Base-by-base conservation (phyloP, 2,329 filamentous ascomycete genomes). In the Colletotrichum euphorbiae region DNA sequence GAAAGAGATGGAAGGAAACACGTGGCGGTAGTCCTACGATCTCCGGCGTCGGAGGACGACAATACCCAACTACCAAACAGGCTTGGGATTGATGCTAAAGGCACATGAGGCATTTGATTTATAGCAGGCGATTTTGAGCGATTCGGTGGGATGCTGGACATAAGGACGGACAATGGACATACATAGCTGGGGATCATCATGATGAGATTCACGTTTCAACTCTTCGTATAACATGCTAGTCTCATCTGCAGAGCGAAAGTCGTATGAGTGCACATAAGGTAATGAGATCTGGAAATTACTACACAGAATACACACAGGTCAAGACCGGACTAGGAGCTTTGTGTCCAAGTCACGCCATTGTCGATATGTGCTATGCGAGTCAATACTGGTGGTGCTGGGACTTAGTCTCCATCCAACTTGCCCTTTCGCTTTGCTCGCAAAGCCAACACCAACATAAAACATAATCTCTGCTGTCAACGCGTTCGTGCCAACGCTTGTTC, bases 41-140 rank as follows among this genome's bases (percentile, higher is more conserved):
- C 28, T 69, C 70, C 51, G 70, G 70, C 17, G 70, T 71, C 48
- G 59, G 63, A 8, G 70, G 70, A 6, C 55, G 70, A 31, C 68
- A 69, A 62, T 71, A 71, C 54, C 70, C 70, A 38, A 62, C 60
- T 17, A 60, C 64, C 6, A 60, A 66, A 28, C 68, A 66, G 56
- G 55, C 57, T 13, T 67, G 70, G 70, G 63, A 54, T 38, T 71
- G 40, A 69, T 50, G 3, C n/a, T 9, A 15, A 45, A 28, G 28
- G 6, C 6, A 38, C 21, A 38, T 6, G 48, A 43, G 6, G 46
- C 42, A 55, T 40, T 7, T 28, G 33, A 9, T 17, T 40, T 36
- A n/a, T 6, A 62, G 63, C 51, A 24, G 67, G 56, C 19, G 21
- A 21, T 45, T 45, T 57, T 51, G 42, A 58, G 57, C 52, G 62